phyloP scores from a whole-genome alignment of 106 monocot genomes.

The Dendrobium catenatum region DNA sequence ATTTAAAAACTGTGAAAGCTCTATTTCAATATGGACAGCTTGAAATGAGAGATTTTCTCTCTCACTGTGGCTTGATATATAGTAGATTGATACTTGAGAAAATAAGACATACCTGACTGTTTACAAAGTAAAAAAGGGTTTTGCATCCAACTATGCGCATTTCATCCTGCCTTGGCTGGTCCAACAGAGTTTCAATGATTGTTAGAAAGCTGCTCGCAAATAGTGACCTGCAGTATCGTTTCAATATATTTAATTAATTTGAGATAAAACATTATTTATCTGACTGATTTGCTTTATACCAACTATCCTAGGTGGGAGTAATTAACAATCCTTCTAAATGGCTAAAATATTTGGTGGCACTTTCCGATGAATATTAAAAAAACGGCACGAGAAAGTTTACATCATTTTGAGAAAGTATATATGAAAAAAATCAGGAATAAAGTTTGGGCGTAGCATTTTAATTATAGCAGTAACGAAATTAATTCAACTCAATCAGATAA shows the following conservation, averaged over 20 bases:
- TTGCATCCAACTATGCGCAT: constrained; percentile 70
- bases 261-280: not conserved
- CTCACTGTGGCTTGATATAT: not conserved
- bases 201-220: constrained; percentile 81
- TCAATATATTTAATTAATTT: not conserved
- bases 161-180: constrained; percentile 79
- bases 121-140: constrained; percentile 85
- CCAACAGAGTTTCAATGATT: constrained; percentile 68
- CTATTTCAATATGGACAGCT: not conserved
- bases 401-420: not conserved
- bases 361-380: not conserved
- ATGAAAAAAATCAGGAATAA: not conserved
- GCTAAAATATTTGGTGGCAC: not conserved
- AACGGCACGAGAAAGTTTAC: not conserved
- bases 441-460: not conserved
- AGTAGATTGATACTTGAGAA: not conserved
- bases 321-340: not conserved
- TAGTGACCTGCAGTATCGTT: constrained; percentile 59
- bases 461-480: not conserved
- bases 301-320: not conserved
- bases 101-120: constrained; percentile 48
- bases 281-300: not conserved
- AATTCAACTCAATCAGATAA: not conserved
- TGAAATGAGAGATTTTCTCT: not conserved
- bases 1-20: not conserved